These are phyloP conservation scores for Zymoseptoria tritici DNA, from an alignment of 2,329 filamentous ascomycete genomes.

Conservation along the genomic window DNA sequence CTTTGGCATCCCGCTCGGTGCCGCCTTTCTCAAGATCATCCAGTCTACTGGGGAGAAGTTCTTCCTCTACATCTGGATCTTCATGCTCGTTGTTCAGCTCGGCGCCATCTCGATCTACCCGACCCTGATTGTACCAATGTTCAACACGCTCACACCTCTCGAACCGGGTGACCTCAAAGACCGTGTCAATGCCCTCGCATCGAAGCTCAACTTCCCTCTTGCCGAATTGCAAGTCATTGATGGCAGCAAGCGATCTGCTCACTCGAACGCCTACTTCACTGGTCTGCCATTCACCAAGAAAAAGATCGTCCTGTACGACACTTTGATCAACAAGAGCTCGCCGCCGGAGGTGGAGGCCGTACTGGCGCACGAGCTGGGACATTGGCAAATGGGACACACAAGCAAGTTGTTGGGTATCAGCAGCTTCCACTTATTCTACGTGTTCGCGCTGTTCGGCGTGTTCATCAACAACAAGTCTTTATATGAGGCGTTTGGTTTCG, in stretches of 20 bases:
- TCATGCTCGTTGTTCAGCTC: constrained; percentile 80
- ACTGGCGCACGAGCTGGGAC: constrained; percentile 88
- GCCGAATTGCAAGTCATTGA: constrained; percentile 92
- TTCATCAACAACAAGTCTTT: constrained; percentile 94
- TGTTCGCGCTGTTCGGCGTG: constrained; percentile 91
- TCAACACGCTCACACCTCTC: constrained; percentile 95
- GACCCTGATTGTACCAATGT: constrained; percentile 84
- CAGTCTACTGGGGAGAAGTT: constrained; percentile 89
- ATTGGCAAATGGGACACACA: constrained; percentile 95
- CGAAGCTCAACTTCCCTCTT: constrained; percentile 81
- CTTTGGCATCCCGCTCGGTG: constrained; percentile 79
- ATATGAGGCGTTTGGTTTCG: constrained; percentile 86
- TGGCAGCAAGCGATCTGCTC: constrained; percentile 77
- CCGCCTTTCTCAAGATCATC: constrained; percentile 87
- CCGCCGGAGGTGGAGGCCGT: constrained; percentile 91
- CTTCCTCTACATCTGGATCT: constrained; percentile 97
- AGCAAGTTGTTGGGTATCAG: constrained; percentile 77
- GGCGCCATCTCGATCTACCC: constrained; percentile 96
- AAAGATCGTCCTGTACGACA: constrained; percentile 99
- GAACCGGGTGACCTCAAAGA: constrained; percentile 82
- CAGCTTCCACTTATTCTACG: constrained; percentile 88
- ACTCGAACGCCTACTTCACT: constrained; percentile 93
- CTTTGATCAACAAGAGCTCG: constrained; percentile 89
- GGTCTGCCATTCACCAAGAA: constrained; percentile 99
- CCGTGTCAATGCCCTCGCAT: constrained; percentile 75